Percentiles rank a stretch among this genome's conserved stretches.
phyloP scores from a whole-genome alignment of 176 grass and related monocot species.

The Cymbopogon citratus region DNA sequence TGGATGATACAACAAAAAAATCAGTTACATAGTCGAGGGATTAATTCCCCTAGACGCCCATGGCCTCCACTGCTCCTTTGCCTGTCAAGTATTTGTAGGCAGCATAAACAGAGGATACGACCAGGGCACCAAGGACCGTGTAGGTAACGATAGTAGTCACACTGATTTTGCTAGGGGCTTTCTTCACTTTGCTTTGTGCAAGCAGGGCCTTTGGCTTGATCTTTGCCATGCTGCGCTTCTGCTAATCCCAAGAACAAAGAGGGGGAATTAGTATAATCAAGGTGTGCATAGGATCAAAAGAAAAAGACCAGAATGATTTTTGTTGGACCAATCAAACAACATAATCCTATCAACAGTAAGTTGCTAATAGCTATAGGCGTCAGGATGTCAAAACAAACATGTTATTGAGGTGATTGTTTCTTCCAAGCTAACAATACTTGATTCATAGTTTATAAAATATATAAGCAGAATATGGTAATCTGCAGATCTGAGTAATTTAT shows the following conservation, averaged over 20 bases:
- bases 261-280: background rate
- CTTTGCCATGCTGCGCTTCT: conserved; percentile 49
- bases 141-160: conserved; percentile 46
- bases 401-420: background rate
- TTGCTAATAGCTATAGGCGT: background rate
- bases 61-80: conserved; percentile 3
- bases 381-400: background rate
- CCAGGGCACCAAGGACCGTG: conserved; percentile 31
- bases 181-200: conserved; percentile 75
- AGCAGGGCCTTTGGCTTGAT: conserved; percentile 76
- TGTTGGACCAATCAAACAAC: background rate
- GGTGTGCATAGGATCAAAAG: background rate
- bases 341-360: background rate
- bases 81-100: conserved; percentile 51
- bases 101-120: conserved; percentile 40
- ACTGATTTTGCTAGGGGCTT: conserved; percentile 52
- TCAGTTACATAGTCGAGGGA: background rate
- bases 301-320: background rate
- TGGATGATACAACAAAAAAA: conserved; percentile 38
- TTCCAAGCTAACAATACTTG: background rate
- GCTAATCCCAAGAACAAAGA: background rate
- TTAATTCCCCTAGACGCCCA: conserved; percentile 33
- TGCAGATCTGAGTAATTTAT: background rate
- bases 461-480: background rate
- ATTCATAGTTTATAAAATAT: background rate